A percentile compares a stretch with the other conserved stretches of the same genome.
phyloP scores from a whole-genome alignment of 2,329 filamentous ascomycete species.

The Pezicula rhizophila region DNA sequence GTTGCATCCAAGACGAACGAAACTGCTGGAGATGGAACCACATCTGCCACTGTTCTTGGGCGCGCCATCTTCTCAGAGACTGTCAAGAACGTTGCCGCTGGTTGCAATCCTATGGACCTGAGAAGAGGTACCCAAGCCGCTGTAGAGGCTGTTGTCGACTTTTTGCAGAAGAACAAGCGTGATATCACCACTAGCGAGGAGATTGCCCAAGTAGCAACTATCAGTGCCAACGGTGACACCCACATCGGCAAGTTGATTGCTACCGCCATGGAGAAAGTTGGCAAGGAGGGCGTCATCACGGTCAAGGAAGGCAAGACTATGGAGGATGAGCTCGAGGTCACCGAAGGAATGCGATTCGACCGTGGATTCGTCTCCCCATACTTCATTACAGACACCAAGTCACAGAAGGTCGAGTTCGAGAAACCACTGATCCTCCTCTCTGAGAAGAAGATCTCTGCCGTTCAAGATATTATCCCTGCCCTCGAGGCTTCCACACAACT shows the following conservation, averaged over 20 bases:
- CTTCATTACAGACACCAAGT: conserved; percentile 99
- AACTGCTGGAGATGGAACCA: conserved; percentile 96
- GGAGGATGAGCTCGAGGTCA: conserved; percentile 95
- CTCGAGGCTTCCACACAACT: conserved; percentile 95
- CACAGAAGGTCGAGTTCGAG: conserved; percentile 99
- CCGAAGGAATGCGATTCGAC: conserved; percentile 99
- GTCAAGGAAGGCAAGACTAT: conserved; percentile 99
- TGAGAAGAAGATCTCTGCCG: conserved; percentile 99
- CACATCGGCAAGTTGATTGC: conserved; percentile 95
- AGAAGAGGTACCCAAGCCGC: conserved; percentile 95
- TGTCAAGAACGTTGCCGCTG: conserved; percentile 98
- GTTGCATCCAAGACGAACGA: conserved; percentile 99
- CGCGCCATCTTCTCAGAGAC: conserved; percentile 99
- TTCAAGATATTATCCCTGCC: conserved; percentile 97
- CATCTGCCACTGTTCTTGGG: conserved; percentile 92
- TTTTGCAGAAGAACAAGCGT: conserved; percentile 90
- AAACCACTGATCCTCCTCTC: conserved; percentile 97
- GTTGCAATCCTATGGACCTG: conserved; percentile 99
- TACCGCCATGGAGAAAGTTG: conserved; percentile 99
- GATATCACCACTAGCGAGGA: conserved; percentile 97
- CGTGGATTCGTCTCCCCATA: conserved; percentile 97
- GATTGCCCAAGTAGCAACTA: conserved; percentile 96
- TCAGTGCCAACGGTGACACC: conserved; percentile 92
- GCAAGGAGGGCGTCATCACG: conserved; percentile 99
- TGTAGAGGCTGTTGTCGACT: conserved; percentile 90